Percentiles rank a stretch among this genome's conserved stretches.
Evolutionary conservation across 75 land plant species (phyloP).

Genomic region (Gnetum montanum): DNA sequence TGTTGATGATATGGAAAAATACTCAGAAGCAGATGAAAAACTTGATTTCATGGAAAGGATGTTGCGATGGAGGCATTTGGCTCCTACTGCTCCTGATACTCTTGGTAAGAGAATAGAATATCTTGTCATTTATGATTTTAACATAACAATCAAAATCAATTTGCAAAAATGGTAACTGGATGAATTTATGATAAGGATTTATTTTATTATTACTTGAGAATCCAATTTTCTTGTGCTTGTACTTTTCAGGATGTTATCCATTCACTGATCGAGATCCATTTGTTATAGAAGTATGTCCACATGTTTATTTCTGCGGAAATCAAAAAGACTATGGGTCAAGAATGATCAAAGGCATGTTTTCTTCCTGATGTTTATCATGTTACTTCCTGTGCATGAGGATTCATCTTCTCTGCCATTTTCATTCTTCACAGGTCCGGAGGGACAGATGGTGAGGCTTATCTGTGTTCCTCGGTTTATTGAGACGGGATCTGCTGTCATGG

Average conservation of each 20-base stretch:
- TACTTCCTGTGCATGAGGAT: not conserved
- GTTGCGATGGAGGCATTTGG: conserved; percentile 89
- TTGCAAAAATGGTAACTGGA: not conserved
- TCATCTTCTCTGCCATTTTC: too few relatives aligned
- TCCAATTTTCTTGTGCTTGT: not conserved
- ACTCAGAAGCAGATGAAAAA: conserved; percentile 70
- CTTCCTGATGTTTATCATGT: not conserved
- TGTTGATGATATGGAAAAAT: conserved; percentile 80
- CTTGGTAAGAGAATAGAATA: conserved; percentile 44
- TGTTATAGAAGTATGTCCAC: conserved; percentile 84
- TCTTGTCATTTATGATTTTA: not conserved
- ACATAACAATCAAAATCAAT: not conserved
- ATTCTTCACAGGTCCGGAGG: conserved; percentile 53
- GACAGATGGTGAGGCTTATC: conserved; percentile 76
- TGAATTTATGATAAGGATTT: not conserved
- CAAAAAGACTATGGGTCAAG: conserved; percentile 66
- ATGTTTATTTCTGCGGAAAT: conserved; percentile 96
- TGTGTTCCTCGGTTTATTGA: conserved; percentile 78
- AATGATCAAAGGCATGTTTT: conserved; percentile 50
- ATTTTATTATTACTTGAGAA: not conserved
- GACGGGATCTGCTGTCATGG: conserved; percentile 84
- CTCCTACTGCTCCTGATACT: conserved; percentile 98
- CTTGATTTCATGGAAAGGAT: conserved; percentile 91
- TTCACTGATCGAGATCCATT: conserved; percentile 94
- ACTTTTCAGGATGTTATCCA: conserved; percentile 89